These are phyloP conservation scores for Calonectria henricotiae DNA, from an alignment of 2,329 filamentous ascomycete genomes.

Conservation along the genomic window DNA sequence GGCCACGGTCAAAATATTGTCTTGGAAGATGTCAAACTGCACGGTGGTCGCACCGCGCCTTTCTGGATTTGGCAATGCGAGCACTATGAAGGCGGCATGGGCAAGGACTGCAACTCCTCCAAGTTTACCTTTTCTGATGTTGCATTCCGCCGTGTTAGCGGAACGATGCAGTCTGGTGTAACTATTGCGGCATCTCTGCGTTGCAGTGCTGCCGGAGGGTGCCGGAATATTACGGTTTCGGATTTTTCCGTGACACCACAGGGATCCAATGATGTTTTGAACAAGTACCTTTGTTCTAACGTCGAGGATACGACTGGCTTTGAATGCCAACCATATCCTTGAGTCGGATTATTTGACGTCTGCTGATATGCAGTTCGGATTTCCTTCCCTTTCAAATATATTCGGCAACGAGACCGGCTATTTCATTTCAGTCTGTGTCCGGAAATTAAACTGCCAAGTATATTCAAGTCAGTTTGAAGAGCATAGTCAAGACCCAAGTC, in stretches of 20 bases:
- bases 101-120: slow-evolving; percentile 19
- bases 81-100: slow-evolving; percentile 15
- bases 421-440: not conserved
- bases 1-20: slow-evolving; percentile 23
- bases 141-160: slow-evolving; percentile 4
- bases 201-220: slow-evolving; percentile 15
- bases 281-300: slow-evolving; percentile 4
- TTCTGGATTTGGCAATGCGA: slow-evolving; percentile 28
- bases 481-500: too few species aligned
- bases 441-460: not conserved
- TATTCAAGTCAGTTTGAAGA: not conserved
- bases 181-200: slow-evolving; percentile 16
- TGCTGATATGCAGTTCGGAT: not conserved
- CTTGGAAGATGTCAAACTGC: slow-evolving; percentile 8
- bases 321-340: not conserved
- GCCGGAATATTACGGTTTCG: not conserved
- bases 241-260: slow-evolving; percentile 10
- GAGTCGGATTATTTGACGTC: not conserved
- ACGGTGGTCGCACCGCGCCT: slow-evolving; percentile 8
- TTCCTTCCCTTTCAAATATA: not conserved
- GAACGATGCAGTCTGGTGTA: slow-evolving; percentile 13
- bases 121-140: slow-evolving; percentile 22
- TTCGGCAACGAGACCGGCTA: not conserved
- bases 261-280: not conserved
- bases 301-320: slow-evolving; percentile 16